Evolutionary conservation across 805 yeast genomes (phyloP), one percentile per base, ranked within the genome.

Genomic region (Lachancea mirantina): DNA sequence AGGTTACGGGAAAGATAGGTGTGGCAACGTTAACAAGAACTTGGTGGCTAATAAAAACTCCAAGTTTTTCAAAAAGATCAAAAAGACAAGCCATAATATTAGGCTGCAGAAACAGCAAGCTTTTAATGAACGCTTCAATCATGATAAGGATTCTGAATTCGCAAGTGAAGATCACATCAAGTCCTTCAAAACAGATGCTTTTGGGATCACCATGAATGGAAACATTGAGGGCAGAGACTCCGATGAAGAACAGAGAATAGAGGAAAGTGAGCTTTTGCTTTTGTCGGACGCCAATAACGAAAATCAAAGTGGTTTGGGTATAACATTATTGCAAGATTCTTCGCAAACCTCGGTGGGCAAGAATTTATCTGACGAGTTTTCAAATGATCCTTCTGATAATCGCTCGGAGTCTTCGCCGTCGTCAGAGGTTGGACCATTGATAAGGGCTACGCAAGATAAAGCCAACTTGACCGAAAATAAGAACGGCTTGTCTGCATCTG

Each of bases 1-100:
- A 27, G 71, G 74, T 30, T 82, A 69, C 56, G 94, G 85, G 28
- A 78, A 78, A 47, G 94, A 82, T 57, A 67, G 94, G 50, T 82
- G 94, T 61, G 94, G 81, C 3, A 80, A 80, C 48, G 46, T 55
- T 3, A 56, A 56, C 26, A 57, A 50, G 37, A 55, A 52, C 28
- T 29, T 55, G 24, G 42, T 53, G 4, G 43, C 84, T 72, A 19
- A 79, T 76, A 38, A 80, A 72, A 59, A 47, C 52, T 35, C 67
- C 46, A 50, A 61, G 50, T 46, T 43, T 27, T 43, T 59, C 52
- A 55, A 67, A 57, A 52, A 74, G 63, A 58, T 62, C 49, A 42
- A 58, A 57, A 42, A 61, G 47, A 25, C 36, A 14, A 34, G 36
- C 17, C 28, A 34, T 16, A 27, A 34, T 10, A 34, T 34, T 15